Evolutionary conservation across 139 green algal species (phyloP).

Genomic region (Gonium pectorale): DNA sequence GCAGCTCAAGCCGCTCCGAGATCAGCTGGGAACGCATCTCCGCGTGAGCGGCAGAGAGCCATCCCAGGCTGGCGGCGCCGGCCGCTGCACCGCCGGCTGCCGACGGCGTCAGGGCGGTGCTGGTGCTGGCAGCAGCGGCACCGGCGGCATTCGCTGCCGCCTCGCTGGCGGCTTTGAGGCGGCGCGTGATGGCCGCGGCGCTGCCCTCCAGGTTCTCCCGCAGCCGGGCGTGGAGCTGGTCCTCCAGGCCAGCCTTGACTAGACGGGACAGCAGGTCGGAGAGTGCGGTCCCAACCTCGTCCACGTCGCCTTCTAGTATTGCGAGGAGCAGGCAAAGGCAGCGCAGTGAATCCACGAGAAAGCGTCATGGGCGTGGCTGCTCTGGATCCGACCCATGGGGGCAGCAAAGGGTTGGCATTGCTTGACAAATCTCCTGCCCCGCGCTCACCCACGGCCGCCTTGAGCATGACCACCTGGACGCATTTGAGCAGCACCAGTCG

Average conservation of each 20-base stretch:
- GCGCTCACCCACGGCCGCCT: slow-evolving; percentile 60
- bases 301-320: neutral
- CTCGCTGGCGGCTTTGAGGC: neutral
- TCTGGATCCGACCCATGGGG: no score
- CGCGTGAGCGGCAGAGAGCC: slow-evolving; percentile 36
- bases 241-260: slow-evolving; percentile 56
- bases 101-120: neutral
- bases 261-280: slow-evolving; percentile 25
- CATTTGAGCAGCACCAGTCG: slow-evolving; percentile 67
- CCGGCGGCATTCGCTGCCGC: neutral
- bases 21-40: slow-evolving; percentile 47
- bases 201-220: slow-evolving; percentile 41
- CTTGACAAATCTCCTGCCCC: no score
- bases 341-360: no score
- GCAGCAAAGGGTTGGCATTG: no score
- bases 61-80: slow-evolving; percentile 21
- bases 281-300: neutral
- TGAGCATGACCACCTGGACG: slow-evolving; percentile 62
- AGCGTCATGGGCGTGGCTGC: no score
- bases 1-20: slow-evolving; percentile 68
- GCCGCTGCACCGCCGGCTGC: neutral
- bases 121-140: neutral
- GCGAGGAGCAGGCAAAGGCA: no score
- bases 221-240: slow-evolving; percentile 44
- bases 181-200: slow-evolving; percentile 19